Base-by-base conservation (phyloP, 2,329 filamentous ascomycete genomes). In the Arthrobotrys pseudoclavata region DNA sequence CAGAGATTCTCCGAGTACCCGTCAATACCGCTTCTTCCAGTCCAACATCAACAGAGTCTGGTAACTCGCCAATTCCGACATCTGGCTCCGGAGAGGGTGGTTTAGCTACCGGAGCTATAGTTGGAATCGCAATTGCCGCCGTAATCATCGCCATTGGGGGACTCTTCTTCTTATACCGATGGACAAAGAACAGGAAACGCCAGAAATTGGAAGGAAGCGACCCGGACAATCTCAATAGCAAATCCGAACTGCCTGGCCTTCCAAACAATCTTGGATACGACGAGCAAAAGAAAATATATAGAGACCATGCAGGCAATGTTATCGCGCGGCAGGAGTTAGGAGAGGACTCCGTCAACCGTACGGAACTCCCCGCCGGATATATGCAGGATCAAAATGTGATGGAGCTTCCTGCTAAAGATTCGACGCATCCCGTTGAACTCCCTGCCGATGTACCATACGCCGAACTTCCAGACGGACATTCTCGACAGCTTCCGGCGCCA, bases 181-280 rank as follows among this genome's bases (percentile, higher is more conserved):
- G 55, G 55, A 60, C 18, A n/a, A 60, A 12, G 15, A 60, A 42
- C 0, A 50, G 60, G 24, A 55, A 57, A 18, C 26, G 18, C 15
- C 48, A 50, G 31, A 45, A 3, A 26, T 26, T 26, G 31, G 57
- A 62, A 31, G 60, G 40, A 10, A 13, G 20, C 18, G 60, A n/a
- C 3, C 7, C 42, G 3, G 13, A 42, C 10, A 12, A 18, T 24
- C 4, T 12, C 12, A 48, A 47, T 6, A 37, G 48, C 13, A 22
- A 53, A 62, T 29, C 55, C 18, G 68, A 71, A 24, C 37, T 71
- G 6, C 68, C 68, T 1, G 24, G 34, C 9, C 37, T 55, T 34
- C 15, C 57, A 24, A 40, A 61, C 42, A 7, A 61, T 12, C 42
- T 50, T 13, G 42, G 52, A n/a, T 57, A 68, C 13, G 10, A 47